Evolutionary conservation across 2,329 filamentous ascomycete genomes (phyloP), one percentile per base, ranked within the genome.

Genomic region (Epichloe elymi): DNA sequence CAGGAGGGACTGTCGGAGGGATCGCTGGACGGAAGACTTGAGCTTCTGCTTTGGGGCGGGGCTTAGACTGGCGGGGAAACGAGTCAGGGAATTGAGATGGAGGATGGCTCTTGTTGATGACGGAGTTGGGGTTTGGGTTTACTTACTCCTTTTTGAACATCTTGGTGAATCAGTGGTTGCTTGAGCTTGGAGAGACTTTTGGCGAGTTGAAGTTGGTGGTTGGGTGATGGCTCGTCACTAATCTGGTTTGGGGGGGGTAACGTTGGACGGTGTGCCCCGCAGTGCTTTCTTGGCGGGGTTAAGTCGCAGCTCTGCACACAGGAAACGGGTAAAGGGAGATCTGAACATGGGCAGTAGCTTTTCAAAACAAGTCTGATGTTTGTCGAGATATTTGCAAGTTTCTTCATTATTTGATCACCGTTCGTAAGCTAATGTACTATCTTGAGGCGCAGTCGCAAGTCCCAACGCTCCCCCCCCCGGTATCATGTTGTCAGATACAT

Each of bases 71-170:
- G 26, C 26, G 8, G 8, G 8, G 8, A 8, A 10, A 30, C 8
- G 26, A 10, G 26, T 30, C 2, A 81, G 26, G 36, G 36, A 37
- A 37, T n/a, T 6, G 12, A 7, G 1, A 7, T 1, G 36, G 36
- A 33, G 3, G n/a, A 11, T 7, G 15, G 23, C 7, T 44, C 4
- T 8, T 26, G 2, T 3, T 26, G 7, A 26, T 0, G 23, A 8
- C 7, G 23, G 23, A 7, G 6, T 26, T 2, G 30, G 41, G 12
- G 19, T 19, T 19, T 2, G 19, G 19, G 19, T 2, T 5, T 36
- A 70, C 78, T 64, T 69, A 93, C 88, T 94, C 88, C 76, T 93
- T 95, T 67, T 95, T 95, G 67, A 95, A 95, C 88, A 95, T 95
- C 56, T 63, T 80, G 7, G 15, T 10, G n/a, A 26, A 30, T 20